phyloP scores from a whole-genome alignment of 2,329 filamentous ascomycete genomes.

The Alternaria sp. region DNA sequence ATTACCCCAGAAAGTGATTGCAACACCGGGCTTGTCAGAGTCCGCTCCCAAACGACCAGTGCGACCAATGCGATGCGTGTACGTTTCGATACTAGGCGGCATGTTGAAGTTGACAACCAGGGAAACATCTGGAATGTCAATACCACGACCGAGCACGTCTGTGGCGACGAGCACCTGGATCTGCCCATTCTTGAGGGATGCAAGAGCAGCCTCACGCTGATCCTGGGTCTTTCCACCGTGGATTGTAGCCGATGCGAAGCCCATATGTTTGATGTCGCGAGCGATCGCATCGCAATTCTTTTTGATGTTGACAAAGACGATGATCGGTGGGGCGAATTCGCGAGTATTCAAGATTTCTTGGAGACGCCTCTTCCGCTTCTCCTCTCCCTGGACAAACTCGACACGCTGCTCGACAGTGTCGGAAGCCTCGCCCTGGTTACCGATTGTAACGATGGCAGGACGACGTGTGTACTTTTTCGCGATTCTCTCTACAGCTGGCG shows the following conservation, averaged over 20 bases:
- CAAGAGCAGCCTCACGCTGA: slow-evolving; percentile 91
- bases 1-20: slow-evolving; percentile 91
- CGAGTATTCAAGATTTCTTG: slow-evolving; percentile 82
- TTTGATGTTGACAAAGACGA: slow-evolving; percentile 99
- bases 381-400: slow-evolving; percentile 87
- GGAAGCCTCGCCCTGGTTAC: slow-evolving; percentile 92
- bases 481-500: slow-evolving; percentile 87
- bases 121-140: slow-evolving; percentile 92
- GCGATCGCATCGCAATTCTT: slow-evolving; percentile 96
- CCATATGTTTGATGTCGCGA: slow-evolving; percentile 91
- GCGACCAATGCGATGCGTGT: slow-evolving; percentile 95
- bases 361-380: slow-evolving; percentile 96
- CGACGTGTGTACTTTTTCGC: slow-evolving; percentile 95
- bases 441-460: slow-evolving; percentile 92
- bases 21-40: slow-evolving; percentile 93
- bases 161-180: slow-evolving; percentile 93
- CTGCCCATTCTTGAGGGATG: slow-evolving; percentile 78
- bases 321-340: slow-evolving; percentile 87
- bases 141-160: slow-evolving; percentile 94
- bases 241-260: slow-evolving; percentile 85
- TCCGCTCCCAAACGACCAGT: slow-evolving; percentile 84
- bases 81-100: slow-evolving; percentile 89
- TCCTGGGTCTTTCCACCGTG: slow-evolving; percentile 98
- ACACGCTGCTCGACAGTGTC: slow-evolving; percentile 98
- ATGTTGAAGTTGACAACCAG: slow-evolving; percentile 99